Conservation (phyloP, 495 filamentous ascomycete species). For the Lasiosphaeria ovina region DNA sequence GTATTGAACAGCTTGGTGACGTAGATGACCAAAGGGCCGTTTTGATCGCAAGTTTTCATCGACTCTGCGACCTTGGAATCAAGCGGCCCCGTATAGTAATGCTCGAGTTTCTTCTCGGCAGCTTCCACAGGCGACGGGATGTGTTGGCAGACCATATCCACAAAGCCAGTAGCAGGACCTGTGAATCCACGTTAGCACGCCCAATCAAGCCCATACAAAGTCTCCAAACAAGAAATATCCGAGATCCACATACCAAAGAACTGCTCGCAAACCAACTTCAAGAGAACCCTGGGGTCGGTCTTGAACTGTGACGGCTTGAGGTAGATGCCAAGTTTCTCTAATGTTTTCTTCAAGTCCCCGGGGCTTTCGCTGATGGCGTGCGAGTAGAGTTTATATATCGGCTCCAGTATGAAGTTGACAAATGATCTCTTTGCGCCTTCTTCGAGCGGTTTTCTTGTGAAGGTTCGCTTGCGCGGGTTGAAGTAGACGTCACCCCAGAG, state of each 20-base stretch:
- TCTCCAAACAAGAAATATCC: neutral
- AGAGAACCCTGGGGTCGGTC: conserved; percentile 80
- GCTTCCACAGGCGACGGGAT: conserved; percentile 84
- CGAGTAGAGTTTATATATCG: conserved; percentile 96
- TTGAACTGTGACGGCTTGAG: conserved; percentile 91
- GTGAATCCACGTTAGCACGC: conserved; percentile 9
- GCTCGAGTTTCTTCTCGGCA: conserved; percentile 69
- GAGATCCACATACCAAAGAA: conserved; percentile 68
- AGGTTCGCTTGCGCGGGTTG: conserved; percentile 85
- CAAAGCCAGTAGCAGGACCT: conserved; percentile 74
- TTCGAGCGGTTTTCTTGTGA: conserved; percentile 83
- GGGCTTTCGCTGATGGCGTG: conserved; percentile 93
- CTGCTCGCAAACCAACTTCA: conserved; percentile 87
- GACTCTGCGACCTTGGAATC: conserved; percentile 79
- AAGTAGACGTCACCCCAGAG: conserved; percentile 98
- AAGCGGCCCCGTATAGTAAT: conserved; percentile 93
- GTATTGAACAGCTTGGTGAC: conserved; percentile 91
- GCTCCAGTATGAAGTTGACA: conserved; percentile 92
- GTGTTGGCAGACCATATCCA: conserved; percentile 92
- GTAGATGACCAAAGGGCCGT: conserved; percentile 86
- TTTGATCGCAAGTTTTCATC: conserved; percentile 79
- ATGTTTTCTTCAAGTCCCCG: conserved; percentile 75
- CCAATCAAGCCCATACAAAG: neutral
- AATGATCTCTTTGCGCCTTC: conserved; percentile 80
- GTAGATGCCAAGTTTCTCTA: conserved; percentile 75